Evolutionary conservation across 306 rosid species (phyloP), one percentile per base, ranked within the genome.

Genomic region (Quercus glauca): DNA sequence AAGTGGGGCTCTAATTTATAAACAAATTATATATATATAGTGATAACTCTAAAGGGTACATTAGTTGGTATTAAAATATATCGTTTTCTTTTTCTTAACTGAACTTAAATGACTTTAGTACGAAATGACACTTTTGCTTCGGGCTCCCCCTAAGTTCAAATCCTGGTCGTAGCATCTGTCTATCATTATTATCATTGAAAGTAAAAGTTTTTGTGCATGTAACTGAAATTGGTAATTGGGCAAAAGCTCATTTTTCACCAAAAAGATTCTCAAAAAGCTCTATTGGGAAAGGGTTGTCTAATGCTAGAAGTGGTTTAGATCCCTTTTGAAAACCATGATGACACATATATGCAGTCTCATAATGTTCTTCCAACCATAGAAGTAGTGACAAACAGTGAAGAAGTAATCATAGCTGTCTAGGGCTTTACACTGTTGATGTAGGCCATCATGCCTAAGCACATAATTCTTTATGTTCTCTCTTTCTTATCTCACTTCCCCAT

Each of bases 191-290:
- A 37, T 37, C 19, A 21, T 29, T 29, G 26, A 52, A 58, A 35
- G 74, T 53, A 69, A 37, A 53, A 72, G 73, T 25, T 69, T 63
- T 55, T 71, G 61, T 26, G 64, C 20, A 37, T 72, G 55, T 87
- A 92, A 96, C 93, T 90, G 93, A 87, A 83, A 84, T 89, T 64
- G 98, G 97, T 79, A 95, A 85, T 72, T 91, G 98, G 56, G 89
- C 98, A 80, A 95, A 95, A 56, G 98, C 97, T 97, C 99, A 95
- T 86, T 65, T 92, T 78, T 92, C 93, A 25, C 99, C 99, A 15
- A 87, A 91, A 59, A 92, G 92, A 82, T 90, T 86, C 17, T 95
- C 98, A 3, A 96, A 98, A 82, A 95, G 97, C 57, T 91, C 88
- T 75, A 90, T 90, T 11, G 98, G 94, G 73, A 95, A 95, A 73